These are phyloP conservation scores for Rhodomyrtus psidioides DNA, from an alignment of 441 rosid genomes.

Conservation along the genomic window DNA sequence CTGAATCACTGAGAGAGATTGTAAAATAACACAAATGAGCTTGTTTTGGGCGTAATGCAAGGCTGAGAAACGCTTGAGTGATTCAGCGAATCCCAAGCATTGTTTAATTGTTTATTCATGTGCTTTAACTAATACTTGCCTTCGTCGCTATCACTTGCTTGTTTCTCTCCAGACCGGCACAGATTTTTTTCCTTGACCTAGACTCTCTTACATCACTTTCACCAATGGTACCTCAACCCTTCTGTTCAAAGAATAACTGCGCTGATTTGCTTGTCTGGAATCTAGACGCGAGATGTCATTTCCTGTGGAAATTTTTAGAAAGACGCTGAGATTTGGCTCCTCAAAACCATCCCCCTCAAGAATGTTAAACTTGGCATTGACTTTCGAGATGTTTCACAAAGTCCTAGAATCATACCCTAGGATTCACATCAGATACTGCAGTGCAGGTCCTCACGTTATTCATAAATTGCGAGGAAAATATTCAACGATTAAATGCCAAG, in stretches of 20 bases:
- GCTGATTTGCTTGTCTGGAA: not conserved
- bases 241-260: not conserved
- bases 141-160: too few species aligned
- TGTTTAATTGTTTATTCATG: not conserved
- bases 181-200: too few species aligned
- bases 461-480: too few species aligned
- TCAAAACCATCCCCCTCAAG: not conserved
- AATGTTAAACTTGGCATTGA: not conserved
- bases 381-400: not conserved
- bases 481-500: too few species aligned
- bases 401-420: too few species aligned
- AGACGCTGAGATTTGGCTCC: not conserved
- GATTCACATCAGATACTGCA: too few species aligned
- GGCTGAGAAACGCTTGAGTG: too few species aligned
- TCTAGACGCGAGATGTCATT: not conserved
- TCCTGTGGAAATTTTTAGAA: not conserved
- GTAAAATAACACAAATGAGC: too few species aligned
- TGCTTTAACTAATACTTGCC: not conserved
- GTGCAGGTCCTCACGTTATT: too few species aligned
- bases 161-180: too few species aligned
- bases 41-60: too few species aligned
- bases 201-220: not conserved
- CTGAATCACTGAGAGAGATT: too few species aligned
- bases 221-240: not conserved
- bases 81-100: not conserved